Conservation (phyloP, 2,329 filamentous ascomycete genomes). For the Phialophora macrospora region DNA sequence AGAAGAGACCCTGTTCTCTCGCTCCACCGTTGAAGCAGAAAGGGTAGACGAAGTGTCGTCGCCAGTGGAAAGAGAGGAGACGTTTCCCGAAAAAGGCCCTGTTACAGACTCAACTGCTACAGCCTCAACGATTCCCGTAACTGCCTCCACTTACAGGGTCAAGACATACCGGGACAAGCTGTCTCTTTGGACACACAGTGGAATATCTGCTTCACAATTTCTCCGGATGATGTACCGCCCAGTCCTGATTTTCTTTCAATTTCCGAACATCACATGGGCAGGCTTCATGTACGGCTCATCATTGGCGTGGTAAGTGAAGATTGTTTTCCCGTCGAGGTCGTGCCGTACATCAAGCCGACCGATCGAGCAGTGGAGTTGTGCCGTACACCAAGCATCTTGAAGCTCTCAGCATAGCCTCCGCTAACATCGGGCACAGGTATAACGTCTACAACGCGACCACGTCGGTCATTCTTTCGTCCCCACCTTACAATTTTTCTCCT, state of each 20-base stretch:
- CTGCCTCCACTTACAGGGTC: not conserved
- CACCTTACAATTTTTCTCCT: constrained; percentile 42
- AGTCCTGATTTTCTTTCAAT: too few relatives aligned
- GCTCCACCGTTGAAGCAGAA: constrained; percentile 11
- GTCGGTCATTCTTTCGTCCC: constrained; percentile 40
- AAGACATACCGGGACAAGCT: constrained; percentile 29
- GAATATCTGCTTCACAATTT: constrained; percentile 15
- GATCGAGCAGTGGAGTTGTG: too few relatives aligned
- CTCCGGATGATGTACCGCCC: too few relatives aligned
- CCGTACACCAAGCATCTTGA: too few relatives aligned
- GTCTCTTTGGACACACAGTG: constrained; percentile 26
- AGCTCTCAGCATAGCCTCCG: constrained; percentile 42
- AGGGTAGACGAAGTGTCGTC: not conserved
- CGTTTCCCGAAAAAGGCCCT: not conserved
- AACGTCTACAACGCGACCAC: constrained; percentile 39
- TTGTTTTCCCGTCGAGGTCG: too few relatives aligned
- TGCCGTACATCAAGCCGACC: too few relatives aligned
- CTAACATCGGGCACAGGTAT: constrained; percentile 44
- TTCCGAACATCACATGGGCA: too few relatives aligned
- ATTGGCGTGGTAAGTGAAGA: not conserved
- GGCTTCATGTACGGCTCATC: too few relatives aligned
- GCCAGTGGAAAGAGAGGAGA: not conserved
- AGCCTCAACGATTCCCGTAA: not conserved
- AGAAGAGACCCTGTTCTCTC: constrained; percentile 33
- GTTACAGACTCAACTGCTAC: not conserved